A percentile compares a stretch with the other conserved stretches of the same genome.
These are phyloP conservation scores for Colletotrichum filicis DNA, from an alignment of 2,329 filamentous ascomycete species.

Conservation along the genomic window DNA sequence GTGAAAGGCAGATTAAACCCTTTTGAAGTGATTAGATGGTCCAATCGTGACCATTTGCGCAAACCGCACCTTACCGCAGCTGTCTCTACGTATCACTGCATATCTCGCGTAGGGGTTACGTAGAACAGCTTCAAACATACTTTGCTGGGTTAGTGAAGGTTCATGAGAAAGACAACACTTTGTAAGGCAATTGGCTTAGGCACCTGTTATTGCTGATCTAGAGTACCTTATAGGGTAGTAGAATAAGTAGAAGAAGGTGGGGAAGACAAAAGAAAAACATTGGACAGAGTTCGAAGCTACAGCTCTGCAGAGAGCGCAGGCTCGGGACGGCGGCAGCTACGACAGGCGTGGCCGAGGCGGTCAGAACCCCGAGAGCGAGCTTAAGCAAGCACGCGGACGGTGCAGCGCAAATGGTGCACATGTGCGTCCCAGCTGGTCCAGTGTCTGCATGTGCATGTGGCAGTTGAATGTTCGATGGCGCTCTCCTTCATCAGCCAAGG, in stretches of 20 bases:
- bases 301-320: neutral
- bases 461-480: neutral
- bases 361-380: conserved; percentile 2
- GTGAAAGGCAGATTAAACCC: neutral
- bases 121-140: neutral
- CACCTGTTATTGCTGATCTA: neutral
- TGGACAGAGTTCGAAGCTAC: neutral
- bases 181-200: too few relatives aligned
- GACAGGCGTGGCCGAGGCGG: conserved; percentile 17
- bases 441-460: conserved; percentile 16
- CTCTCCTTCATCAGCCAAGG: neutral
- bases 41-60: neutral
- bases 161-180: neutral
- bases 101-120: neutral
- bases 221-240: neutral
- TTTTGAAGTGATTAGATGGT: neutral
- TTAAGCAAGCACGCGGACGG: neutral
- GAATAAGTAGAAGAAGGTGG: neutral
- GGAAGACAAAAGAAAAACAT: neutral
- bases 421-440: neutral
- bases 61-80: neutral
- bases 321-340: neutral
- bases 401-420: conserved; percentile 12
- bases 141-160: neutral
- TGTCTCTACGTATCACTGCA: neutral